These are phyloP conservation scores for Chytriomyces sp. DNA, from an alignment of 192 early-diverging fungal genomes.

Conservation along the genomic window DNA sequence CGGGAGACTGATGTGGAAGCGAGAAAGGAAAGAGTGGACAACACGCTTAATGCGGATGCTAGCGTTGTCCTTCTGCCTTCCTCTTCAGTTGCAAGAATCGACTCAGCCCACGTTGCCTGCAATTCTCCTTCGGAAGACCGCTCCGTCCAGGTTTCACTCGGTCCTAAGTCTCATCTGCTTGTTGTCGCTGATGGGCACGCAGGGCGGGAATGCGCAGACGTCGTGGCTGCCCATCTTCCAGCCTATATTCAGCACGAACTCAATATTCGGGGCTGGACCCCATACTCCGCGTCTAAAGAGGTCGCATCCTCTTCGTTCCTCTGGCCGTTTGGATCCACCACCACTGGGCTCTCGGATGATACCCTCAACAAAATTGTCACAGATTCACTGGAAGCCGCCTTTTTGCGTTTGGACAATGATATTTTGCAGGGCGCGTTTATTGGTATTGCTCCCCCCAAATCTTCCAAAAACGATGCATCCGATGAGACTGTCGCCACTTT, in stretches of 20 bases:
- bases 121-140: background rate
- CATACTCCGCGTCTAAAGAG: background rate
- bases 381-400: slow-evolving; percentile 43
- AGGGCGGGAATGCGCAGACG: slow-evolving; percentile 43
- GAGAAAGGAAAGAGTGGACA: too few relatives aligned
- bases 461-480: background rate
- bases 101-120: background rate
- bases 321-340: background rate
- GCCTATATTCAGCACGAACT: background rate
- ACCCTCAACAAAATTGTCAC: background rate
- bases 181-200: slow-evolving; percentile 49
- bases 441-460: background rate
- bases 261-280: background rate
- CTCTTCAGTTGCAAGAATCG: background rate
- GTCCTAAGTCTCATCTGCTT: background rate
- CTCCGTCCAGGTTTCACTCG: background rate
- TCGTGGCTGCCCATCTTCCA: slow-evolving; percentile 34
- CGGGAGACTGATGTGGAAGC: too few relatives aligned
- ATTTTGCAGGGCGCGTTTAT: slow-evolving; percentile 46
- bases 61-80: too few relatives aligned
- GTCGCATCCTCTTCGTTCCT: background rate
- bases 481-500: background rate
- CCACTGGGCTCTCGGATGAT: background rate
- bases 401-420: slow-evolving; percentile 50
- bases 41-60: too few relatives aligned